Base-by-base conservation (phyloP, 352 stramenopile genomes). In the Pythium utonaiense region DNA sequence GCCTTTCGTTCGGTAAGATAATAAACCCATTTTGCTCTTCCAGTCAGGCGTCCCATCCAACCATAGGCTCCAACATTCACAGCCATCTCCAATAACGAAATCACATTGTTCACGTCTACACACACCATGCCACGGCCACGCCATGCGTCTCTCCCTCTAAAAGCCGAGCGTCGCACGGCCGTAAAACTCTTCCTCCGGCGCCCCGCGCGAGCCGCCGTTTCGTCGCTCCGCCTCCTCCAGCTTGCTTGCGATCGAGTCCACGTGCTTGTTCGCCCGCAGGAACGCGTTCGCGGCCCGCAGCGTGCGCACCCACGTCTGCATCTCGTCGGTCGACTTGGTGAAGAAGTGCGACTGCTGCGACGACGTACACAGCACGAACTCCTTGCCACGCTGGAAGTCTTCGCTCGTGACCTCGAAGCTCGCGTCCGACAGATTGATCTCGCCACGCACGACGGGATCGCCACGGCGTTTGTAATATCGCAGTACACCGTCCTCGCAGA, bases 391-490 rank as follows among this genome's bases (percentile, higher is more conserved):
- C 61, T 78, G 70, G 22, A 86, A 73, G 54, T 92, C 85, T 58
- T 93, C 81, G 50, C 83, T 91, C 44, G 89, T 79, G 16, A 95
- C 77, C 62, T 95, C 86, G 55, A 95, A 83, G 52, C 77, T 91
- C 62, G 72, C 65, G 52, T 95, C 86, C 30, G 73, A 70, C 22
- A 95, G 64, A 38, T 93, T 80, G 52, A 95, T 93, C 54, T 95
- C 80, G 19, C 82, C 83, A 16, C 86, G 83, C 21, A 91, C 82
- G n/a, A 88, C 81, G 8, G 78, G 74, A 47, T 95, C 86, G 38
- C 84, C 84, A 62, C 86, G 86, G 7, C 85, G 83, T 67, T 95
- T 95, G 75, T 91, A 95, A 57, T 95, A 95, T 69, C 86, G 80
- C 59, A 95, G 73, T 34, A 74, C 77, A 13, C 86, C 86, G 40